Conservation (phyloP, 805 yeast species). For the Candida oleophila region DNA sequence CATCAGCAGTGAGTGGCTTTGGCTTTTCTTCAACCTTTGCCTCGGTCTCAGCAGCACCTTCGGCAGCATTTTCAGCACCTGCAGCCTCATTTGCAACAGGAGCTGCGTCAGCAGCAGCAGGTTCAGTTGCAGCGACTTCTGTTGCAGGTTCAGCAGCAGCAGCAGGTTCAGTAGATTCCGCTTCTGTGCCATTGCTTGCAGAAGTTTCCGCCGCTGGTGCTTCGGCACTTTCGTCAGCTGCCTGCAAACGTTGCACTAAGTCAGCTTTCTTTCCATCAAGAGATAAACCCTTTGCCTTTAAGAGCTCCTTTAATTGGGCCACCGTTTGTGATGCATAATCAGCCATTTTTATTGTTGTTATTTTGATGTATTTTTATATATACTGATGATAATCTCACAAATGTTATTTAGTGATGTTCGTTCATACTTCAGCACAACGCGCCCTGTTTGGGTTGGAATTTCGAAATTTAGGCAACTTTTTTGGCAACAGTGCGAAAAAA, state of each 20-base stretch:
- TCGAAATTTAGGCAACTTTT: background rate
- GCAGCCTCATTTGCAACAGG: conserved; percentile 12
- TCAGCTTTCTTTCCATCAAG: conserved; percentile 81
- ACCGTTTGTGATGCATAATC: conserved; percentile 70
- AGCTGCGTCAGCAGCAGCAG: conserved; percentile 13
- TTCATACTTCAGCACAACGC: background rate
- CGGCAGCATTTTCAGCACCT: conserved; percentile 10
- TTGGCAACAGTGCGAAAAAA: background rate
- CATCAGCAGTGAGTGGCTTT: conserved; percentile 58
- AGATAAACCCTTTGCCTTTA: conserved; percentile 66
- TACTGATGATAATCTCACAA: background rate
- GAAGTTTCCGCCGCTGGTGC: conserved; percentile 16
- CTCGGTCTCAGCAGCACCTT: conserved; percentile 12
- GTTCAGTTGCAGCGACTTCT: conserved; percentile 6
- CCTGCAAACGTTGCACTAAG: conserved; percentile 61
- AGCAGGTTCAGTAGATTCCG: conserved; percentile 5
- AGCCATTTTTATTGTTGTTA: conserved; percentile 34
- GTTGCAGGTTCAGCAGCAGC: conserved; percentile 15
- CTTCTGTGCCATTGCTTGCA: conserved; percentile 9
- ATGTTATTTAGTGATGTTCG: too few species aligned
- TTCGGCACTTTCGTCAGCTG: conserved; percentile 42
- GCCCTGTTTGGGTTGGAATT: background rate
- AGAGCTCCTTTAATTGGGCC: conserved; percentile 76
- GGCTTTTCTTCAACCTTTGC: conserved; percentile 27
- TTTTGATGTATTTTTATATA: background rate